Evolutionary conservation across 306 rosid genomes (phyloP), one percentile per base, ranked within the genome.

Genomic region (Amphicarpaea edgeworthii): DNA sequence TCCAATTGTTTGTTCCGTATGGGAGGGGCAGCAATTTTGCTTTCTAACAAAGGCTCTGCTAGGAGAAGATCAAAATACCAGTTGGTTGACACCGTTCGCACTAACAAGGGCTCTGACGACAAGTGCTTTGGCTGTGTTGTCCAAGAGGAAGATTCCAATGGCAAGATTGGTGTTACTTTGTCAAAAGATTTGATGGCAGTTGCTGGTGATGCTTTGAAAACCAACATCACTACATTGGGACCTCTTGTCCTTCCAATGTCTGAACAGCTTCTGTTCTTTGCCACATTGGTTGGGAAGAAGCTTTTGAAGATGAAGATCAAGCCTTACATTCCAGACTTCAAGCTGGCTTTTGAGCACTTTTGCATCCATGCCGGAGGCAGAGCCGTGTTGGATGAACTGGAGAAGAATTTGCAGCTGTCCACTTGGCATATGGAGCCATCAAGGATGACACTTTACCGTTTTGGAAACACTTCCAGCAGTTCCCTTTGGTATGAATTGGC

Each of bases 401-500:
- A 92, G 84, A 90, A 92, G 84, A 90, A 90, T 82, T 76, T 92
- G 92, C 89, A 90, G 76, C 85, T 92, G 16, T 87, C 91, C 2
- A 76, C 85, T 60, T 92, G 92, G 96, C 93, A 92, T 75, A 92
- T 92, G 97, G 97, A 92, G 84, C 97, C 97, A 10, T 92, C 96
- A 2, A 88, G 97, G 79, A 92, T 92, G 97, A 84, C 92, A n/a
- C 86, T 92, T 0, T 87, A 87, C 63, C 83, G 96, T 41, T 90
- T 92, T 12, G 97, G 97, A n/a, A 90, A 92, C 87, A 92, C 97
- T 1, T 92, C 96, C 3, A 90, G 91, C 86, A 92, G 96, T 59
- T 92, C 97, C 6, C 91, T 92, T 63, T 92, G 97, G 95, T 92
- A 92, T 57, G 97, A 92, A 79, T 61, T 92, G 76, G 84, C 87